These are phyloP conservation scores for Ascocoryne sarcoides DNA, from an alignment of 2,329 filamentous ascomycete genomes.

Conservation along the genomic window DNA sequence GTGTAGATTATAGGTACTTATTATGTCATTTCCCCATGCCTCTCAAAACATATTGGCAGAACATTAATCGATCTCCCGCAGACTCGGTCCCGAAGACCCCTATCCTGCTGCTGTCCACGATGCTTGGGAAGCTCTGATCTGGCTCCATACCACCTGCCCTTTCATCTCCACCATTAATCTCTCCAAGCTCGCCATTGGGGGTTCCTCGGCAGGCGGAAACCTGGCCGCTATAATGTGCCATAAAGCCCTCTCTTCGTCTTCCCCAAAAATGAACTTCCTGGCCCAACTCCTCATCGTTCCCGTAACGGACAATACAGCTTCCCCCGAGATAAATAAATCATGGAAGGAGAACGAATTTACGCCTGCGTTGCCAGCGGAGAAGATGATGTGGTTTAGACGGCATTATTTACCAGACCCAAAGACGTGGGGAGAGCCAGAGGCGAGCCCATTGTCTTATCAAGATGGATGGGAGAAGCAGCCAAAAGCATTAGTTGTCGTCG, in stretches of 20 bases:
- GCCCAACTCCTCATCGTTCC: constrained; percentile 48
- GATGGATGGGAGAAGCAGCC: constrained; percentile 41
- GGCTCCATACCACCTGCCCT: constrained; percentile 26
- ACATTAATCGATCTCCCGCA: too few relatives aligned
- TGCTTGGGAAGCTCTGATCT: constrained; percentile 46
- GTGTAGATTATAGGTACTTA: constrained; percentile 46
- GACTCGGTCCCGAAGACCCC: constrained; percentile 47
- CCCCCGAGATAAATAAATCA: constrained; percentile 34
- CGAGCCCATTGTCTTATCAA: constrained; percentile 43
- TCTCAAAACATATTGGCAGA: neutral
- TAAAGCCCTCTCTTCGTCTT: constrained; percentile 28
- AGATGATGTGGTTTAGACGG: constrained; percentile 53
- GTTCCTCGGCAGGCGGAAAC: constrained; percentile 44
- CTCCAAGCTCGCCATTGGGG: constrained; percentile 38
- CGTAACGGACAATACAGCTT: constrained; percentile 49
- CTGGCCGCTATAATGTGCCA: constrained; percentile 45
- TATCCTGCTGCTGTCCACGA: constrained; percentile 50
- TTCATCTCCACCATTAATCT: constrained; percentile 33
- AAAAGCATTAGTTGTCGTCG: constrained; percentile 42
- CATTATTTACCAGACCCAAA: constrained; percentile 43
- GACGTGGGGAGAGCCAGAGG: constrained; percentile 41
- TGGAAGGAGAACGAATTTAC: constrained; percentile 43
- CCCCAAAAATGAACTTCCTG: constrained; percentile 31
- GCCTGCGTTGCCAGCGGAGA: constrained; percentile 43
- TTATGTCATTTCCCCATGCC: neutral